These are phyloP conservation scores for Cephalotrichum gorgonifer DNA, from an alignment of 2,329 filamentous ascomycete species.

Conservation along the genomic window DNA sequence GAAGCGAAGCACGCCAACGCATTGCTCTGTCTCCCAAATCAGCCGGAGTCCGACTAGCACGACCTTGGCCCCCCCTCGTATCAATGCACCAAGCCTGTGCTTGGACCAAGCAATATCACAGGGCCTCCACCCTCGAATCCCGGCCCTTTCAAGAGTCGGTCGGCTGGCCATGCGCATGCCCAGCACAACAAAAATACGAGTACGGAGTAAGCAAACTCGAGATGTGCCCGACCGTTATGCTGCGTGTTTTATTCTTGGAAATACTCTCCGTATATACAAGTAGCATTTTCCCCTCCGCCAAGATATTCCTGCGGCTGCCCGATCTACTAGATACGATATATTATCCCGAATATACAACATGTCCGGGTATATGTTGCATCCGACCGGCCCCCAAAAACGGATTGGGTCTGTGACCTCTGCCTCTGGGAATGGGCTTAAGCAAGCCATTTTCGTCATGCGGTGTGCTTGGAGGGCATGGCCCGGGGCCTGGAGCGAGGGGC, in stretches of 20 bases:
- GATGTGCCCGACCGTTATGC: neutral
- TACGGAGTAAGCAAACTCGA: neutral
- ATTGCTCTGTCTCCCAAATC: no score
- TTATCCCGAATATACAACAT: neutral
- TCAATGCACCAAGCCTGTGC: neutral
- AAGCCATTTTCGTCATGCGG: neutral
- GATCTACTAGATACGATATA: neutral
- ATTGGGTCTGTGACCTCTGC: no score
- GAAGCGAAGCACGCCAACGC: no score
- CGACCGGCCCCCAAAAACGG: neutral
- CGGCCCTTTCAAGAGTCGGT: neutral
- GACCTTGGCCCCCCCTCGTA: neutral
- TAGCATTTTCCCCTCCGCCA: neutral
- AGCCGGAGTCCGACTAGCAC: neutral
- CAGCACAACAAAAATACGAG: no score
- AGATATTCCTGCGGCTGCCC: neutral
- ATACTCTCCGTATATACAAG: no score
- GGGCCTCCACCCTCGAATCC: neutral
- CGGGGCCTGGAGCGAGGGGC: neutral
- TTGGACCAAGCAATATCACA: neutral
- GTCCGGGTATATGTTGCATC: neutral
- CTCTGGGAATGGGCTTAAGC: no score
- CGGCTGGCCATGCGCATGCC: neutral
- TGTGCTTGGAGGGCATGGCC: no score
- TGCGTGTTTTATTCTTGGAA: no score